These are phyloP conservation scores for Blumeria hordei DNA, from an alignment of 2,329 filamentous ascomycete species.

Conservation along the genomic window DNA sequence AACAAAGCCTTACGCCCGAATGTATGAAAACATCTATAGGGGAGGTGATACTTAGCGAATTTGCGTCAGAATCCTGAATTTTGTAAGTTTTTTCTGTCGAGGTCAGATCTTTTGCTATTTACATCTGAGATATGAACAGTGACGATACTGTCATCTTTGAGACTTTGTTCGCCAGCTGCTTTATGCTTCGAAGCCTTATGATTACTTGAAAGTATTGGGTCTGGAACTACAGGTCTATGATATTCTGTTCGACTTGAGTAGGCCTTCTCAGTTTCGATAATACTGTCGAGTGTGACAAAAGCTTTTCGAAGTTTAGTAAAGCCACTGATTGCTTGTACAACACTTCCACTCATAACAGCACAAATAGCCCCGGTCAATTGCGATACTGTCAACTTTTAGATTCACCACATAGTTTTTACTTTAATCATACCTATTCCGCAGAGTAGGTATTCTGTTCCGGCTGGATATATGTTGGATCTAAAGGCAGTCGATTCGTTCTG, in stretches of 20 bases:
- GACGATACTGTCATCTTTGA: background rate
- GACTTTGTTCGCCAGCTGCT: background rate
- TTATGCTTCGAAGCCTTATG: background rate
- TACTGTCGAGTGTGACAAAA: conserved; percentile 55
- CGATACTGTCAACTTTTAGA: conserved; percentile 23
- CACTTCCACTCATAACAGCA: conserved; percentile 70
- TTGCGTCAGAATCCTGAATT: conserved; percentile 16
- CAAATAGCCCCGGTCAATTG: conserved; percentile 80
- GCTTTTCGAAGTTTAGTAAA: conserved; percentile 88
- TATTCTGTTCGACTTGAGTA: conserved; percentile 17
- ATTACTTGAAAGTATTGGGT: background rate
- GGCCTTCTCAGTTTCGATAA: conserved; percentile 50
- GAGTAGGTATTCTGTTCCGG: conserved; percentile 69
- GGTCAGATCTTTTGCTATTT: background rate
- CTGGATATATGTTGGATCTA: conserved; percentile 39
- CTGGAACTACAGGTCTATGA: conserved; percentile 5
- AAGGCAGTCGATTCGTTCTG: conserved; percentile 37
- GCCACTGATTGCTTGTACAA: conserved; percentile 73
- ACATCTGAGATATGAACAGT: background rate
- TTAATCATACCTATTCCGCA: conserved; percentile 35
- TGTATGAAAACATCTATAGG: conserved; percentile 74
- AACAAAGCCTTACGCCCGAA: conserved; percentile 72
- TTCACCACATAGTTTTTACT: too few relatives aligned
- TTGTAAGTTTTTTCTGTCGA: conserved; percentile 1
- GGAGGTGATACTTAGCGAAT: conserved; percentile 41